Conservation (phyloP, 768 basidiomycete species). For the Boletus rubropictus region DNA sequence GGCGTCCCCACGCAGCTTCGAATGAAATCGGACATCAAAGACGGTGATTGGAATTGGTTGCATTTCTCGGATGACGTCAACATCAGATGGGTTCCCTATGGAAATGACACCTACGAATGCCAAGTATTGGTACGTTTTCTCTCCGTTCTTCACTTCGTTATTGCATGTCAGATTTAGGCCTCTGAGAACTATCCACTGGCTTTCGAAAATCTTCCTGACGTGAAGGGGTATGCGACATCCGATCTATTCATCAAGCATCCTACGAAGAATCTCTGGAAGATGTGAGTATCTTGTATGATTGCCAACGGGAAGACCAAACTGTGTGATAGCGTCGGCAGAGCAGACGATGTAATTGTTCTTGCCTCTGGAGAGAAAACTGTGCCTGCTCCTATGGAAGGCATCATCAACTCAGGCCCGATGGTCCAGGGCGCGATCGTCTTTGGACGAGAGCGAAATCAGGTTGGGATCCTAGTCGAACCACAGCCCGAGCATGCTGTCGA, state of each 20-base stretch:
- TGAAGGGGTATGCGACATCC: slow-evolving; percentile 33
- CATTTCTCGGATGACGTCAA: slow-evolving; percentile 15
- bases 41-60: slow-evolving; percentile 18
- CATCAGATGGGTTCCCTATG: slow-evolving; percentile 29
- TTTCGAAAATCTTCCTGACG: slow-evolving; percentile 33
- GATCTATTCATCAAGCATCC: slow-evolving; percentile 44
- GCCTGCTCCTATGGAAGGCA: slow-evolving; percentile 29
- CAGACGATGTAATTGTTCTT: slow-evolving; percentile 31
- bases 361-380: slow-evolving; percentile 32
- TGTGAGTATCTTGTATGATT: slow-evolving; percentile 22
- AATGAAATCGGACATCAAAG: slow-evolving; percentile 1
- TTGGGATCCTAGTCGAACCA: slow-evolving; percentile 30
- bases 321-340: slow-evolving; percentile 33
- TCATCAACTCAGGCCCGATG: slow-evolving; percentile 18
- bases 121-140: slow-evolving; percentile 29
- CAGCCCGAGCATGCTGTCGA: slow-evolving; percentile 11
- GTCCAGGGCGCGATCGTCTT: slow-evolving; percentile 27
- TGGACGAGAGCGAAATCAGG: slow-evolving; percentile 24
- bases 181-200: neutral
- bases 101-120: slow-evolving; percentile 30
- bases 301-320: neutral
- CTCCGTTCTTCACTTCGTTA: neutral
- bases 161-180: neutral
- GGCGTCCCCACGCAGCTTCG: slow-evolving; percentile 3
- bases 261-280: slow-evolving; percentile 38